These are phyloP conservation scores for Chlamydomonas schloesseri DNA, from an alignment of 139 green algal species.

Conservation along the genomic window DNA sequence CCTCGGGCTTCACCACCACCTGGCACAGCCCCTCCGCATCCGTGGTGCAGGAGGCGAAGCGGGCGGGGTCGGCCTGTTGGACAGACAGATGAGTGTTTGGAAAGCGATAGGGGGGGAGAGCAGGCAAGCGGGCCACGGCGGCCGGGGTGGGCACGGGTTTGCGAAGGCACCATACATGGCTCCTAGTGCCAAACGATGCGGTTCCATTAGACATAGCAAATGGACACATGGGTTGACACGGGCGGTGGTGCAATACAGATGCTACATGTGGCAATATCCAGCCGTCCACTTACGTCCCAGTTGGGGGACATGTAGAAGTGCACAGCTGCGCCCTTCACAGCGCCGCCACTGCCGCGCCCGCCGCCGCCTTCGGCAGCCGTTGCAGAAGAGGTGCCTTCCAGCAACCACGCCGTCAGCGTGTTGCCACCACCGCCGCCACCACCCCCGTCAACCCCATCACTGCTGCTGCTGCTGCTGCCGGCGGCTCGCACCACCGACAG, in stretches of 20 bases:
- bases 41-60: conserved; percentile 4
- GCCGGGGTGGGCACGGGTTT: neutral
- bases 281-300: neutral
- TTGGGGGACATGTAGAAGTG: neutral
- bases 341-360: neutral
- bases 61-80: neutral
- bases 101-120: neutral
- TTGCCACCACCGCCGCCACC: neutral
- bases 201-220: neutral
- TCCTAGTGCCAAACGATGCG: too few species aligned
- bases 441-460: too few species aligned
- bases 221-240: too few species aligned
- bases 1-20: neutral
- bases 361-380: neutral
- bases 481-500: neutral
- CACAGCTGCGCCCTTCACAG: neutral
- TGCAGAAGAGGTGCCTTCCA: neutral
- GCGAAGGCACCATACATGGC: too few species aligned
- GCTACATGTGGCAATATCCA: too few species aligned
- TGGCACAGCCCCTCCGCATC: neutral
- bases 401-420: conserved; percentile 13
- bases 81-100: too few species aligned
- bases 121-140: too few species aligned
- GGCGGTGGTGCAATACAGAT: too few species aligned
- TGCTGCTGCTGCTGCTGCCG: neutral